Percentiles rank a stretch among this genome's conserved stretches.
Evolutionary conservation across 129 eudicot species (phyloP).

Genomic region (Centaurea solstitialis): DNA sequence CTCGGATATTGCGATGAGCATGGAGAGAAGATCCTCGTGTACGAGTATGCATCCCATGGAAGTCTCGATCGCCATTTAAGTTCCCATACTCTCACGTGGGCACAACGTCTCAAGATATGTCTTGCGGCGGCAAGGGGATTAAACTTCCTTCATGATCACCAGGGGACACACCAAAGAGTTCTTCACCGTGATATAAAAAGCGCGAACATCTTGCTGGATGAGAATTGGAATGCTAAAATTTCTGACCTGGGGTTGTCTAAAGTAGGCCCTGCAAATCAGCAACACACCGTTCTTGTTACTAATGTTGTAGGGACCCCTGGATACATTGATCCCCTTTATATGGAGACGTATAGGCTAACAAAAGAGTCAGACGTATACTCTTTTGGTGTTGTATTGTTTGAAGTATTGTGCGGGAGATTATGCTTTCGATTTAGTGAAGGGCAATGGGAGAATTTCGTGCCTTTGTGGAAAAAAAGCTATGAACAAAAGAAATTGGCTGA

Average conservation of each 20-base stretch:
- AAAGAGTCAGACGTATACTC: neutral
- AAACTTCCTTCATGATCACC: too few relatives aligned
- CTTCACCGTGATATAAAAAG: neutral
- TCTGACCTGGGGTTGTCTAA: neutral
- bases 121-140: too few relatives aligned
- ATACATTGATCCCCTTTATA: neutral
- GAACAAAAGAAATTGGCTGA: neutral
- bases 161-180: neutral
- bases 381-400: neutral
- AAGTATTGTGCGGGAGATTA: neutral
- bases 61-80: too few relatives aligned
- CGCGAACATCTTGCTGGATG: neutral
- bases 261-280: neutral
- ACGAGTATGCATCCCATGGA: too few relatives aligned
- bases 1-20: too few relatives aligned
- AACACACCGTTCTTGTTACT: neutral
- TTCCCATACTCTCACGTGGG: too few relatives aligned
- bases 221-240: neutral
- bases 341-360: neutral
- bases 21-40: too few relatives aligned
- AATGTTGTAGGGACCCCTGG: neutral
- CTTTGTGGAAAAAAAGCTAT: neutral
- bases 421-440: neutral
- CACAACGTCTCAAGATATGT: too few relatives aligned
- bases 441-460: neutral